Conservation (phyloP, 345 rosid species). For the Tarenaya hassleriana region DNA sequence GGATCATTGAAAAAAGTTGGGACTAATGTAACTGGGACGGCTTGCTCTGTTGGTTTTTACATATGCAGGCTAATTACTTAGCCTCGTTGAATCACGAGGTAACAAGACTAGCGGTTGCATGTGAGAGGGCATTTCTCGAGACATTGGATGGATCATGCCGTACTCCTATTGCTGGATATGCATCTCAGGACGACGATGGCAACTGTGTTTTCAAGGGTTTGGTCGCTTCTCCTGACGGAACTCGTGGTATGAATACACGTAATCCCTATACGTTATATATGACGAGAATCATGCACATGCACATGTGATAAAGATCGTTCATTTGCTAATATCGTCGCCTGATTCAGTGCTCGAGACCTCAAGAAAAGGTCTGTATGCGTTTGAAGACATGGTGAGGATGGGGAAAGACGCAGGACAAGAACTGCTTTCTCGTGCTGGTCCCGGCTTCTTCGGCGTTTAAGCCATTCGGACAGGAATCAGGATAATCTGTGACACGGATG, state of each 20-base stretch:
- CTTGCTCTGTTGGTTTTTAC: too few species aligned
- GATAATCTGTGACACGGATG: slow-evolving; percentile 18
- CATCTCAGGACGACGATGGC: slow-evolving; percentile 62
- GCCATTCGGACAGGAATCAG: slow-evolving; percentile 16
- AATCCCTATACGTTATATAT: neutral
- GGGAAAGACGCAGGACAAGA: slow-evolving; percentile 93
- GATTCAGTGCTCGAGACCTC: slow-evolving; percentile 85
- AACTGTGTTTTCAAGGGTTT: slow-evolving; percentile 80
- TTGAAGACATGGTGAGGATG: slow-evolving; percentile 72
- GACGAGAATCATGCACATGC: neutral
- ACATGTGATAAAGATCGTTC: slow-evolving; percentile 2
- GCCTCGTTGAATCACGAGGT: slow-evolving; percentile 90
- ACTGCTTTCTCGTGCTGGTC: slow-evolving; percentile 75
- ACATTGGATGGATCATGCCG: slow-evolving; percentile 94
- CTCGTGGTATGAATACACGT: slow-evolving; percentile 45
- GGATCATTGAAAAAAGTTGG: too few species aligned
- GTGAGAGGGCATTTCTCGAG: slow-evolving; percentile 86
- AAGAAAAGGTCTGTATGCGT: slow-evolving; percentile 62
- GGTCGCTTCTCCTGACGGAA: slow-evolving; percentile 95
- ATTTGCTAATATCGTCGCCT: slow-evolving; percentile 19
- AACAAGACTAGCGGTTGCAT: slow-evolving; percentile 80
- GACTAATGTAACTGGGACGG: too few species aligned
- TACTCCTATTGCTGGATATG: slow-evolving; percentile 97
- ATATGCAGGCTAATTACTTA: slow-evolving; percentile 56
- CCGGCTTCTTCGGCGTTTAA: slow-evolving; percentile 70